Evolutionary conservation across 1,139 yeast species (phyloP), one percentile per base, ranked within the genome.

Genomic region (Lodderomyces beijingensis): DNA sequence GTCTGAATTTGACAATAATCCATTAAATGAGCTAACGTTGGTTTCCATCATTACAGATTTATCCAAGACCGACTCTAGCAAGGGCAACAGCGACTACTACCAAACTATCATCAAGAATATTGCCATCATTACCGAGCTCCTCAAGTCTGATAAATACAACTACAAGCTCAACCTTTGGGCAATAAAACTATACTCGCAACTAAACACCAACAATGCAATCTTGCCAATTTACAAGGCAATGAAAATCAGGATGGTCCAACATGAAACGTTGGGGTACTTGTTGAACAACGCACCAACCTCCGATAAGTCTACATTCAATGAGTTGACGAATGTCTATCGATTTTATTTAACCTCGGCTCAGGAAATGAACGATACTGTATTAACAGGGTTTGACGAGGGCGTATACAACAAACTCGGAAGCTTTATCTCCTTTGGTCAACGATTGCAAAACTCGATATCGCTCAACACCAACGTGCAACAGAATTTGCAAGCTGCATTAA

Each of bases 191-290:
- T 84, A 85, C 51, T 63, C 74, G 11, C 58, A 70, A 24, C 50
- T 87, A 8, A 87, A 88, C 29, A 64, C 78, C 8, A 65, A 65
- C 23, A 54, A 70, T 3, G 53, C 62, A 30, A 79, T 91, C 3
- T 46, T 59, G 11, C 59, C 59, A 8, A 74, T 78, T 34, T 79
- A 70, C 50, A 61, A 73, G 5, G 47, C 63, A 0, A 59, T 91
- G 33, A 74, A 77, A 29, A 74, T 88, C 41, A 85, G 83, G 48
- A 81, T 81, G 62, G 59, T 88, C 9, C 98, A 91, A 55, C 67
- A 74, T 41, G 97, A 91, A 50, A 77, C 91, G 0, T 56, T 88
- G 34, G 71, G 79, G 11, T 79, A 82, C 42, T 65, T 70, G 39
- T 50, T 84, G 10, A 51, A 66, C 5, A 65, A 77, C 1, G 63